phyloP scores from a whole-genome alignment of 768 basidiomycete species.

The Collybia mongolica region DNA sequence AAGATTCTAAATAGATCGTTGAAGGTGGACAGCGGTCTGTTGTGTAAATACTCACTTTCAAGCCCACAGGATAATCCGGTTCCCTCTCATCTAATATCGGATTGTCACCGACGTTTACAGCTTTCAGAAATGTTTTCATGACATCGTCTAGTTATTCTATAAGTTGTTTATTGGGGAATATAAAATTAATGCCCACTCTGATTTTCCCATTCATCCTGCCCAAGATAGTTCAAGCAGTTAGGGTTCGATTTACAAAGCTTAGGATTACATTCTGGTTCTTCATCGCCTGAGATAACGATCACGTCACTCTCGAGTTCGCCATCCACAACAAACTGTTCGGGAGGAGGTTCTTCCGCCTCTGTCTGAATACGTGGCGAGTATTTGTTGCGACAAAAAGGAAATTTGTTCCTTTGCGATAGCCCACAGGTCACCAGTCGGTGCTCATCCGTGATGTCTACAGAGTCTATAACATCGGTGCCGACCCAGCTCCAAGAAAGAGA shows the following conservation, averaged over 20 bases:
- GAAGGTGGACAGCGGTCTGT: not conserved
- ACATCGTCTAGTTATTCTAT: conserved; percentile 41
- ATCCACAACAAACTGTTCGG: conserved; percentile 13
- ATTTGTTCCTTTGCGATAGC: conserved; percentile 48
- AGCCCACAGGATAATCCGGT: conserved; percentile 64
- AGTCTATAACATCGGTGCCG: conserved; percentile 55
- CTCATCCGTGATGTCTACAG: conserved; percentile 61
- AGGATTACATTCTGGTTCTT: conserved; percentile 52
- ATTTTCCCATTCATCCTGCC: conserved; percentile 79
- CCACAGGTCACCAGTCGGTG: conserved; percentile 71
- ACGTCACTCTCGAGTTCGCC: conserved; percentile 60
- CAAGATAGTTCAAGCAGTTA: conserved; percentile 85
- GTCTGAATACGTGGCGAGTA: conserved; percentile 30
- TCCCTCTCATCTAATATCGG: conserved; percentile 52
- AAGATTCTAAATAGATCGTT: conserved; percentile 65
- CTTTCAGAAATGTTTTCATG: conserved; percentile 49
- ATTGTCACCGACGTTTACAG: conserved; percentile 50
- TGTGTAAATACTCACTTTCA: conserved; percentile 51
- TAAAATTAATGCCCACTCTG: conserved; percentile 44
- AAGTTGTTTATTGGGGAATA: conserved; percentile 6
- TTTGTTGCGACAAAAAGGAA: conserved; percentile 60
- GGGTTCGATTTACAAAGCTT: conserved; percentile 75
- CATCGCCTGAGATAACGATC: conserved; percentile 72
- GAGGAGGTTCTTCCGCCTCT: conserved; percentile 8
- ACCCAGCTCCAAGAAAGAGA: conserved; percentile 81